Evolutionary conservation across 2,329 filamentous ascomycete species (phyloP), one percentile per base, ranked within the genome.

Genomic region (Monosporascus cannonballus): DNA sequence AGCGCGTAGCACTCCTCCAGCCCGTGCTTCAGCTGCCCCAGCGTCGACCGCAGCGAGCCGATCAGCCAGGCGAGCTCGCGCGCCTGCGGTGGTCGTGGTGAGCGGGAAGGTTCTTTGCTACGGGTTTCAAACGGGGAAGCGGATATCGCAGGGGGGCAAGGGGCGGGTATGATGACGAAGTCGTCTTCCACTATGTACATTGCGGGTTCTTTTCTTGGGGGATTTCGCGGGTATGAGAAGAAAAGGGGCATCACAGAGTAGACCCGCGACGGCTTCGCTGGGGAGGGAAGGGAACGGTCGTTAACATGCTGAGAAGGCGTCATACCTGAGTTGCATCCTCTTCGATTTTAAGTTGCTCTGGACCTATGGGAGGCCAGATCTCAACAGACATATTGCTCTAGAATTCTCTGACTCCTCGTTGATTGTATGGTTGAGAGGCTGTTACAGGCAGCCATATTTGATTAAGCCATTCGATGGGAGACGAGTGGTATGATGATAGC

Each of bases 1-100:
- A 97, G 80, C 18, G 87, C 84, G 61, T 91, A 90, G 72, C 92
- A 96, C 71, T 96, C 91, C 67, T 94, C 85, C 3, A 97, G 81
- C 54, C 90, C 90, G 60, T 76, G 72, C 61, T 79, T 79, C 59
- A 84, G 70, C 55, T 76, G 73, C 50, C 68, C 64, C 42, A 83
- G 76, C 42, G 74, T 72, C 48, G 71, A 62, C 50, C 75, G 70
- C 8, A 81, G 76, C 54, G 80, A 76, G 41, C 67, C 58, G 55
- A 80, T 70, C 52, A 83, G 75, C 80, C 80, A 84, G 54, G 70
- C 67, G 18, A 83, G 71, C 63, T 84, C 80, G 52, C 76, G 76
- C 47, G 42, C 59, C 57, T 61, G 62, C 54, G 24, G 42, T 53
- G 51, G 48, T 25, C 6, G 25, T 15, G 48, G 56, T 59, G 59